These are phyloP conservation scores for Penicillium palitans DNA, from an alignment of 2,329 filamentous ascomycete species.

Conservation along the genomic window DNA sequence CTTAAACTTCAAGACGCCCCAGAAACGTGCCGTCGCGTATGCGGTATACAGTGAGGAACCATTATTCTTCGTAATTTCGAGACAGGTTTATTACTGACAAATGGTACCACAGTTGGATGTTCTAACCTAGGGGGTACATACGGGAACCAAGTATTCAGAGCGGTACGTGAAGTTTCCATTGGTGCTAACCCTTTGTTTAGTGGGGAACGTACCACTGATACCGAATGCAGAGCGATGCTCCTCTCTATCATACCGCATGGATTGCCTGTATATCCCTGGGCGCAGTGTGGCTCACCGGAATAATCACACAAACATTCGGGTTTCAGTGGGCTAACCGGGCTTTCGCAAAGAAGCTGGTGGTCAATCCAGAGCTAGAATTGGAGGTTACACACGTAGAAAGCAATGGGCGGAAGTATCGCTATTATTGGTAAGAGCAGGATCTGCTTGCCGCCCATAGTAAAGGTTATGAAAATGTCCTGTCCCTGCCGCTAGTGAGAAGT, in stretches of 20 bases:
- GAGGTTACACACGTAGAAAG: background rate
- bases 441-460: fast-evolving
- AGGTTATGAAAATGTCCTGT: background rate
- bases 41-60: background rate
- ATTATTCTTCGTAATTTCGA: too few relatives aligned
- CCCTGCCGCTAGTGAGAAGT: too few relatives aligned
- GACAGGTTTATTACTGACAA: background rate
- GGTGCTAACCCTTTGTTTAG: background rate
- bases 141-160: background rate
- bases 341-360: background rate
- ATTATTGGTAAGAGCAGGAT: background rate
- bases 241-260: background rate
- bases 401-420: background rate
- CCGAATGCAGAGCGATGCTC: background rate
- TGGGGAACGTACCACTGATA: background rate
- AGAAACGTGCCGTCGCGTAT: background rate
- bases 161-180: background rate
- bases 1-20: background rate
- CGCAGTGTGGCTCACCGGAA: background rate
- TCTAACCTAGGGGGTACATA: background rate
- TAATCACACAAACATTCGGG: background rate
- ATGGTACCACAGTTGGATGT: background rate
- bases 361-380: background rate
- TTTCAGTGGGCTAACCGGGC: background rate
- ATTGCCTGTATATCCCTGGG: background rate